A percentile compares a stretch with the other conserved stretches of the same genome.
phyloP scores from a whole-genome alignment of 2,329 filamentous ascomycete species.

The Epicoccum nigrum region DNA sequence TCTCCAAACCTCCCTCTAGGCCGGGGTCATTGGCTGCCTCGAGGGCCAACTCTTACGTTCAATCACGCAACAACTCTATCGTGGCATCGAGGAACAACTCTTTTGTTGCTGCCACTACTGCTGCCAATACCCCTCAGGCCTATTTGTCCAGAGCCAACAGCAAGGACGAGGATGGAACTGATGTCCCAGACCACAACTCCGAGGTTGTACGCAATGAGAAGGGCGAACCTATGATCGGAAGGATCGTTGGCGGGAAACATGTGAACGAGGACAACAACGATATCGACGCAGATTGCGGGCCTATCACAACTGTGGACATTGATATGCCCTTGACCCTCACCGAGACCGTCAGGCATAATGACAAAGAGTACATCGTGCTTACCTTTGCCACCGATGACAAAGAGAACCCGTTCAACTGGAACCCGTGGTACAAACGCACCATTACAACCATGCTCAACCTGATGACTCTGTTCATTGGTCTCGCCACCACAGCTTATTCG shows the following conservation, averaged over 20 bases:
- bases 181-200: constrained; percentile 19
- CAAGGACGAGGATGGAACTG: constrained; percentile 5
- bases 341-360: constrained; percentile 33
- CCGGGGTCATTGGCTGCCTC: constrained; percentile 17
- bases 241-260: constrained; percentile 33
- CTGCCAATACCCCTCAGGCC: constrained; percentile 17
- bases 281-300: constrained; percentile 31
- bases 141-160: constrained; percentile 18
- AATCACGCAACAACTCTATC: constrained; percentile 12
- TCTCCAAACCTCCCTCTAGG: constrained; percentile 16
- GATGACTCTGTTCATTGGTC: constrained; percentile 38
- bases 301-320: constrained; percentile 33
- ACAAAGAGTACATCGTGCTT: constrained; percentile 34
- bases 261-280: constrained; percentile 29
- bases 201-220: constrained; percentile 30
- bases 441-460: constrained; percentile 37
- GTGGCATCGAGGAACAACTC: constrained; percentile 8
- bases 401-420: constrained; percentile 39
- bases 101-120: constrained; percentile 12
- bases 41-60: constrained; percentile 15
- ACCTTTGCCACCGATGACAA: constrained; percentile 35
- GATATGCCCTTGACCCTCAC: constrained; percentile 37
- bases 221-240: constrained; percentile 30
- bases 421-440: constrained; percentile 36
- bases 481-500: constrained; percentile 35